Conservation (phyloP, 345 rosid species). For the Eucalyptus virginea region DNA sequence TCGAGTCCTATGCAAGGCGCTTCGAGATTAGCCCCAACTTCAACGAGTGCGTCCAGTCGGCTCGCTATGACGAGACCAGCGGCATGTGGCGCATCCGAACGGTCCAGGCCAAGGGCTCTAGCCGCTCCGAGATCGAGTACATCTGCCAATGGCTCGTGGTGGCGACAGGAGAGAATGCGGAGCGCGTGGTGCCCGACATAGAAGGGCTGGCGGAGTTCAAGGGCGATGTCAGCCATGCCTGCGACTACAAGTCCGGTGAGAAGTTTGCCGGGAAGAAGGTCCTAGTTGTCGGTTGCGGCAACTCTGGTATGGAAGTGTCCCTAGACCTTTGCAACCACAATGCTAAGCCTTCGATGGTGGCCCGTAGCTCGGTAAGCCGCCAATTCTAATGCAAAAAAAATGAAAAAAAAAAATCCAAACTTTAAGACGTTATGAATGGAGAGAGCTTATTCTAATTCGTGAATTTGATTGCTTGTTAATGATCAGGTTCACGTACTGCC, state of each 20-base stretch:
- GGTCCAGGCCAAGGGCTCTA: neutral
- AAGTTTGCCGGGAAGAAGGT: slow-evolving; percentile 20
- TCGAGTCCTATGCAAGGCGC: slow-evolving; percentile 25
- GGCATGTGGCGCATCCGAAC: slow-evolving; percentile 37
- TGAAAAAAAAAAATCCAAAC: neutral
- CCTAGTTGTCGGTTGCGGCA: slow-evolving; percentile 48
- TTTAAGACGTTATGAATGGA: neutral
- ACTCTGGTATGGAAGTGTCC: slow-evolving; percentile 50
- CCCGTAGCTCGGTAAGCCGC: slow-evolving; percentile 21
- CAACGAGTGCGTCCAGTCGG: slow-evolving; percentile 26
- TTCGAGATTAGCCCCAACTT: slow-evolving; percentile 24
- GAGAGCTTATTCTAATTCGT: neutral
- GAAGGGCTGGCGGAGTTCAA: slow-evolving; percentile 25
- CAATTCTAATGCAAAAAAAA: neutral
- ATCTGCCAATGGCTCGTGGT: slow-evolving; percentile 42
- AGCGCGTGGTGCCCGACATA: slow-evolving; percentile 30
- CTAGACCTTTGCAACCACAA: slow-evolving; percentile 35
- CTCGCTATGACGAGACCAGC: slow-evolving; percentile 13
- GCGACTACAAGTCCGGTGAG: slow-evolving; percentile 26
- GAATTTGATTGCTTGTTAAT: neutral
- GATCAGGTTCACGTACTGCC: slow-evolving; percentile 57
- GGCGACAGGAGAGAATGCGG: slow-evolving; percentile 47
- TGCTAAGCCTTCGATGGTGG: slow-evolving; percentile 38
- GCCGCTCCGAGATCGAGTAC: slow-evolving; percentile 19
- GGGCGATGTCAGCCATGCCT: slow-evolving; percentile 25